Conservation (phyloP, 148 eudicot species). For the Rhododendron molle region DNA sequence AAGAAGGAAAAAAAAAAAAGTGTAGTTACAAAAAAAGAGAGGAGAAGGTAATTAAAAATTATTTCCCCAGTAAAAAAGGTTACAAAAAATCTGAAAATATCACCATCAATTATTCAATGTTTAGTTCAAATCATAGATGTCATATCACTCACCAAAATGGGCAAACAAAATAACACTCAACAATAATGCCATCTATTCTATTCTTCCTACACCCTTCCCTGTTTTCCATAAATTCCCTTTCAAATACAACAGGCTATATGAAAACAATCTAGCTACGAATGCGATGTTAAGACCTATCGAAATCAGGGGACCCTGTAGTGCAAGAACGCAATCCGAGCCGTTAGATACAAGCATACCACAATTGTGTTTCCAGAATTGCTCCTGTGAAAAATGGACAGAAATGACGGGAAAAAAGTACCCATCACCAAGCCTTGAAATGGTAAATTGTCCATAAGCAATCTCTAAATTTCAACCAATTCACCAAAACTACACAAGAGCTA, state of each 20-base stretch:
- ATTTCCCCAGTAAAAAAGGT: background rate
- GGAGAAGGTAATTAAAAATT: too few relatives aligned
- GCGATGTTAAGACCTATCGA: background rate
- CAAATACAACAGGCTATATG: background rate
- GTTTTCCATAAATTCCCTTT: background rate
- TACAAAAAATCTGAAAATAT: background rate
- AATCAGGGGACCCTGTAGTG: too few relatives aligned
- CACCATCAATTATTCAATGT: background rate
- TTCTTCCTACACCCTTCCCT: background rate
- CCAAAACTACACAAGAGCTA: background rate
- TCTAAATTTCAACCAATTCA: background rate
- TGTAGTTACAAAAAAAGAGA: too few relatives aligned
- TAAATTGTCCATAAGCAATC: background rate
- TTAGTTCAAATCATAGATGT: background rate
- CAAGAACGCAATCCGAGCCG: background rate
- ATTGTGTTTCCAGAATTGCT: background rate
- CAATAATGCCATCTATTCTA: background rate
- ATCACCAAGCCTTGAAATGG: background rate
- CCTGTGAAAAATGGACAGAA: background rate
- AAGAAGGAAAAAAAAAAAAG: background rate
- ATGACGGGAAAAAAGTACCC: background rate
- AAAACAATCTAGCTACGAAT: background rate
- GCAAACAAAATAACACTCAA: background rate
- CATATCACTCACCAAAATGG: background rate
- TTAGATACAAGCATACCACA: background rate